These are phyloP conservation scores for Corylus avellana DNA, from an alignment of 306 rosid species.

Conservation along the genomic window DNA sequence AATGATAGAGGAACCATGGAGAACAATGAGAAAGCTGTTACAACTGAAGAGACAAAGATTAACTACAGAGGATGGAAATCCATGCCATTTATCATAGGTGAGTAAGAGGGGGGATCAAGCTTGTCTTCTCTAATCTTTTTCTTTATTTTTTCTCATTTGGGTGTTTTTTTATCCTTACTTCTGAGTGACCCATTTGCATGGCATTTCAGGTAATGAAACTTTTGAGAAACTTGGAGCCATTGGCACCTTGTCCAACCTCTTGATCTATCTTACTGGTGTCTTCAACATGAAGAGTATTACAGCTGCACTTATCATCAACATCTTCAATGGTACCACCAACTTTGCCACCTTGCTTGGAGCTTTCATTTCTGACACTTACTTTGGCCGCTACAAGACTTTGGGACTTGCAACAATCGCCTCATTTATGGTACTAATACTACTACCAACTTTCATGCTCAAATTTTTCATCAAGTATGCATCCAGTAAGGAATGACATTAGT, in stretches of 20 bases:
- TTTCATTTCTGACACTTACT: slow-evolving; percentile 66
- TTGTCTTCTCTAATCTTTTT: background rate
- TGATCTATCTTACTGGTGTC: slow-evolving; percentile 73
- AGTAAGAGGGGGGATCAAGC: background rate
- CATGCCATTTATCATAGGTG: slow-evolving; percentile 96
- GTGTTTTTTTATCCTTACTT: slow-evolving; percentile 2
- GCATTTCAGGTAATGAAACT: slow-evolving; percentile 80
- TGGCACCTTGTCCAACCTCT: slow-evolving; percentile 71
- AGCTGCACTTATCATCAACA: slow-evolving; percentile 59
- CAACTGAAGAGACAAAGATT: slow-evolving; percentile 32
- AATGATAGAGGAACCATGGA: slow-evolving; percentile 31
- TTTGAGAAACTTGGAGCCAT: slow-evolving; percentile 87
- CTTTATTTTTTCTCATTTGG: background rate
- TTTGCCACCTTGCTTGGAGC: slow-evolving; percentile 81
- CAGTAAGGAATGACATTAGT: background rate
- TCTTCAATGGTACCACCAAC: slow-evolving; percentile 81
- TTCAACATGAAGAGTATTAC: slow-evolving; percentile 73
- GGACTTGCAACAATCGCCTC: slow-evolving; percentile 59
- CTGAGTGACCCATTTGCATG: slow-evolving; percentile 5
- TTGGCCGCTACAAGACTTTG: slow-evolving; percentile 78
- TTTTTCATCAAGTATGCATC: background rate
- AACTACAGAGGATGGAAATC: slow-evolving; percentile 80
- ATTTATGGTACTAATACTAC: slow-evolving; percentile 54
- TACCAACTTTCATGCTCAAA: background rate
- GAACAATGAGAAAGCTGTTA: slow-evolving; percentile 25